Evolutionary conservation across 257 asterid genomes (phyloP).

Genomic region (Penstemon davidsonii): DNA sequence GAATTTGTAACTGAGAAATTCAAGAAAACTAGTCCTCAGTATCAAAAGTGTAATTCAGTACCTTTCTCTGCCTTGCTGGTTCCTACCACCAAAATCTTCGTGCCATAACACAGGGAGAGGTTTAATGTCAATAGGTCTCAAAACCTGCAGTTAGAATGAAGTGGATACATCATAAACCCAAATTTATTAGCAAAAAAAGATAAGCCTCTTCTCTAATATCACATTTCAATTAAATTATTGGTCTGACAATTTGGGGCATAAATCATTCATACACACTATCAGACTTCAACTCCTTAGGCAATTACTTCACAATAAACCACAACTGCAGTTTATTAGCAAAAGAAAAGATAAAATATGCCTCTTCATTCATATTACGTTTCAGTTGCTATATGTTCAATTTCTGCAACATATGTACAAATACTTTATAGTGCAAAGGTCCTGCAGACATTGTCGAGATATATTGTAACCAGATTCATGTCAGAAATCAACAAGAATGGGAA

Average conservation of each 20-base stretch:
- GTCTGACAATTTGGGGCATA: neutral
- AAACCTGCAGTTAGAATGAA: constrained; percentile 43
- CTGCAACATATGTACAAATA: neutral
- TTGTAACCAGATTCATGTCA: too few species aligned
- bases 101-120: constrained; percentile 85
- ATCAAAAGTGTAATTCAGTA: constrained; percentile 28
- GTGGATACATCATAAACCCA: constrained; percentile 17
- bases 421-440: neutral
- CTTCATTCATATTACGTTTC: neutral
- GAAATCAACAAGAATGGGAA: too few species aligned
- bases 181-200: too few species aligned
- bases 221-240: too few species aligned
- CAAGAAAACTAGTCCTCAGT: constrained; percentile 5
- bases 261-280: neutral
- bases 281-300: neutral
- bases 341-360: neutral
- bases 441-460: too few species aligned
- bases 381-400: neutral
- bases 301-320: neutral
- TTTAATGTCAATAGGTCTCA: constrained; percentile 70
- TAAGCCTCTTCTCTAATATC: too few species aligned
- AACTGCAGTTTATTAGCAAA: neutral
- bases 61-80: constrained; percentile 67
- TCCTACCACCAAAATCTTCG: constrained; percentile 75
- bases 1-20: constrained; percentile 1